Conservation (phyloP, 768 basidiomycete genomes). For the Xerocomus potaroensis region DNA sequence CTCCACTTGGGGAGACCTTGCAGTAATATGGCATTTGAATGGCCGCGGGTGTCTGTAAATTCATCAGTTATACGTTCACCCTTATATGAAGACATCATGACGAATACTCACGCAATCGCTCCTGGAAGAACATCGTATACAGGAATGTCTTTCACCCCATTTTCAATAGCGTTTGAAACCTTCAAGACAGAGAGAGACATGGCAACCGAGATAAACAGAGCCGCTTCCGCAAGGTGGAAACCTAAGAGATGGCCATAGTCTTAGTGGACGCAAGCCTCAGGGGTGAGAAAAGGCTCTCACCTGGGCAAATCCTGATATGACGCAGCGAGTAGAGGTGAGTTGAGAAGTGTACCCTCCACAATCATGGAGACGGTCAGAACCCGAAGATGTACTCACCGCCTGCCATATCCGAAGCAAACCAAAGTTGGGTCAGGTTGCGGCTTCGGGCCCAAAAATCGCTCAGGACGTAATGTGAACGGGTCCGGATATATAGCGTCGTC, state of each 20-base stretch:
- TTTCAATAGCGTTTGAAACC: conserved; percentile 37
- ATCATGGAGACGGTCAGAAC: too few species aligned
- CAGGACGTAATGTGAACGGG: conserved; percentile 32
- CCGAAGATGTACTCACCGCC: too few species aligned
- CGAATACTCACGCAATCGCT: conserved; percentile 38
- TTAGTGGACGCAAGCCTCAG: not conserved
- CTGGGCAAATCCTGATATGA: conserved; percentile 20
- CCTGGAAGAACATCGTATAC: conserved; percentile 41
- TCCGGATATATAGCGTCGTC: conserved; percentile 39
- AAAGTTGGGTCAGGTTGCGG: conserved; percentile 18
- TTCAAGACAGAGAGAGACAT: conserved; percentile 45
- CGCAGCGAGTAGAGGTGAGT: not conserved
- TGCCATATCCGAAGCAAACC: conserved; percentile 27
- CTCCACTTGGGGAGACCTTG: conserved; percentile 43
- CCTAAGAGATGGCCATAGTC: conserved; percentile 17
- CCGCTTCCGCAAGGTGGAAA: conserved; percentile 25
- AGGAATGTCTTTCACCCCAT: conserved; percentile 42
- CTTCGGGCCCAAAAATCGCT: conserved; percentile 27
- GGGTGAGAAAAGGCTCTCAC: conserved; percentile 2
- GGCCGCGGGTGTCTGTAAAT: conserved; percentile 47
- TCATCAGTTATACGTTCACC: too few species aligned
- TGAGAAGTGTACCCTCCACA: too few species aligned
- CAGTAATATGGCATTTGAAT: conserved; percentile 51
- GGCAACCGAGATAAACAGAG: conserved; percentile 26
- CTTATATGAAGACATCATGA: too few species aligned